Percentiles rank a stretch among this genome's conserved stretches.
phyloP scores from a whole-genome alignment of 345 rosid species.

The Turnera subulata region DNA sequence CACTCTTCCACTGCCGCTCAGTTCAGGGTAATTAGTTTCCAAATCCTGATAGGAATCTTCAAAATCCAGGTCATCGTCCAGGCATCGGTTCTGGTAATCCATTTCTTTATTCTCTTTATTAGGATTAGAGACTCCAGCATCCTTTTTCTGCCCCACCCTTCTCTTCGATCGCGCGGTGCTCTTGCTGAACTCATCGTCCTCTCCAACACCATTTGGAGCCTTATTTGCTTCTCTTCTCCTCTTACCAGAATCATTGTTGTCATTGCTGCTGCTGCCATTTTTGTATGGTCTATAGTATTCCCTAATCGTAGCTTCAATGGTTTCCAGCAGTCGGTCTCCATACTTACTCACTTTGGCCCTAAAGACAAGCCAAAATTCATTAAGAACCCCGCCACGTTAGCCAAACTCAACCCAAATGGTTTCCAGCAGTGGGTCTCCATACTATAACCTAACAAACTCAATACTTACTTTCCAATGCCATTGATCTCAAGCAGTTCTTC shows the following conservation, averaged over 20 bases:
- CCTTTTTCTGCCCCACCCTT: constrained; percentile 38
- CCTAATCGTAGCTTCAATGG: constrained; percentile 66
- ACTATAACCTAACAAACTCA: not conserved
- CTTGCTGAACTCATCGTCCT: constrained; percentile 52
- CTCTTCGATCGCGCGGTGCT: constrained; percentile 70
- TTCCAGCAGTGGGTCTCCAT: too few species aligned
- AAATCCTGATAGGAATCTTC: too few species aligned
- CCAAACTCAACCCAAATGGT: too few species aligned
- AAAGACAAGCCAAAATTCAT: constrained; percentile 17
- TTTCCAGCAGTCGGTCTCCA: constrained; percentile 76
- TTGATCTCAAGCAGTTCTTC: constrained; percentile 88
- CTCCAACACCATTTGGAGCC: constrained; percentile 19
- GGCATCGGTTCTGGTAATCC: too few species aligned
- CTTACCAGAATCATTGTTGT: constrained; percentile 57
- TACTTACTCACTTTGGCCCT: constrained; percentile 75
- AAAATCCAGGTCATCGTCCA: too few species aligned
- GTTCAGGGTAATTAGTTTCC: too few species aligned
- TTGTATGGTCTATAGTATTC: constrained; percentile 48
- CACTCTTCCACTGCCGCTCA: too few species aligned
- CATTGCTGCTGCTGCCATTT: constrained; percentile 56
- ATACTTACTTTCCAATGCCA: constrained; percentile 94
- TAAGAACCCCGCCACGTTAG: not conserved
- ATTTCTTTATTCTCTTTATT: not conserved
- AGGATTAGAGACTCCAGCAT: constrained; percentile 11
- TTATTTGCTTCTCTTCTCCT: constrained; percentile 50